Base-by-base conservation (phyloP, 176 grass and related monocot species). In the Panicum miliaceum region DNA sequence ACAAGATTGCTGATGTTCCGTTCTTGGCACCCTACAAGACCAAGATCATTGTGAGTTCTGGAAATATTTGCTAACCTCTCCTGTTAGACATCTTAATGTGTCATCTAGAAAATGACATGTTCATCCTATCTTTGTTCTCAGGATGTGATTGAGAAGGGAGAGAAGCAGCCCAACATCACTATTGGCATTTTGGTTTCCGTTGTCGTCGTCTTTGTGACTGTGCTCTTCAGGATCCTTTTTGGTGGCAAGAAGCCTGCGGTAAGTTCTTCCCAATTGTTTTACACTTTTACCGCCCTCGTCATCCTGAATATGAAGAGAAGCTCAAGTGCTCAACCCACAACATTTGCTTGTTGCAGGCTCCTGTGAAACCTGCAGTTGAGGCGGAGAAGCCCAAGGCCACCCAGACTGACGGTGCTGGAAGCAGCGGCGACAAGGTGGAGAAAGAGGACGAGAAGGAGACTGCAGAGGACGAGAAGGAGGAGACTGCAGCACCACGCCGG, bases 91-190 rank as follows among this genome's bases (percentile, higher is more conserved):
- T 51, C 19, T 50, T 9, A 18, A 71, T 20, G 32, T 52, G 18
- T 70, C 16, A 19, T 78, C 78, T 83, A 23, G 14, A 51, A 72
- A 81, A 46, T 86, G 36, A 83, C 35, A 23, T 71, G 5, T 76
- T 26, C 42, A 16, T 41, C 50, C 22, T 75, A 40, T 47, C 34
- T 40, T 40, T 40, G 29, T 10, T 9, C 73, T 87, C 85, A 99
- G 97, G 93, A 96, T 80, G 11, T 91, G 12, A 99, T 99, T 29
- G 97, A 99, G 82, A 99, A 94, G 70, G 97, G 87, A 73, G 97
- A 99, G 91, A 94, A 79, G 81, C 97, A 99, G 89, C 89, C 93
- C 5, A 99, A 99, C 81, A 12, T 96, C 26, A 94, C 93, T 20
- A 73, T 99, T 29, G 94, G 93, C 23, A 75, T 92, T 64, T 71